Base-by-base conservation (phyloP, 805 yeast species). In the Candida maesae region DNA sequence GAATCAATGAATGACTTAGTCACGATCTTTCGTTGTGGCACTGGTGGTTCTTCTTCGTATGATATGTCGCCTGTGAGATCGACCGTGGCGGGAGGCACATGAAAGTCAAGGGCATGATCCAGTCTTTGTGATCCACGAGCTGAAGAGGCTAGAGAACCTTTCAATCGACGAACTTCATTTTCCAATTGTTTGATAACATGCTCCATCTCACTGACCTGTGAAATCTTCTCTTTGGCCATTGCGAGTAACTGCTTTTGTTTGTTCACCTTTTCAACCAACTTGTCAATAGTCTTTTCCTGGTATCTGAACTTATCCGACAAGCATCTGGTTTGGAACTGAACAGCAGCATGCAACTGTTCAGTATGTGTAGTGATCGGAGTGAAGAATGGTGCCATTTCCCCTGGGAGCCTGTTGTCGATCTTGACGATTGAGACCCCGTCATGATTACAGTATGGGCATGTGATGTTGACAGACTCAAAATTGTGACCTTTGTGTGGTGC, bases 311-410 rank as follows among this genome's bases (percentile, higher is more conserved):
- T 45, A n/a, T 50, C 56, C 6, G 39, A 35, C 49, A 53, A 37
- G 4, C 50, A 47, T 25, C 49, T 44, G 26, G 47, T 51, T 25
- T 55, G 59, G 39, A 55, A 55, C 39, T 50, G 53, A 3, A 55
- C 47, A 2, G 49, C 39, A 0, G 55, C 56, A 39, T 50, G 50
- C 33, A 55, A 33, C 36, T 52, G 56, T 31, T 55, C 58, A 1
- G 52, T 45, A 17, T 53, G 58, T 9, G 33, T 33, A 2, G 56
- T 58, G 33, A 52, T 45, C 2, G 59, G 59, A 0, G 42, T 50
- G 26, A 55, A 47, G 40, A 47, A 54, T 0, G 54, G 56, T 3
- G 42, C 45, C 1, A 52, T 44, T 29, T 52, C 59, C n/a, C 13
- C 31, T 3, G 56, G 55, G 4, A 54, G 41, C 37, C 47, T 35